Base-by-base conservation (phyloP, 1,139 yeast species). In the Taphrina wiesneri region DNA sequence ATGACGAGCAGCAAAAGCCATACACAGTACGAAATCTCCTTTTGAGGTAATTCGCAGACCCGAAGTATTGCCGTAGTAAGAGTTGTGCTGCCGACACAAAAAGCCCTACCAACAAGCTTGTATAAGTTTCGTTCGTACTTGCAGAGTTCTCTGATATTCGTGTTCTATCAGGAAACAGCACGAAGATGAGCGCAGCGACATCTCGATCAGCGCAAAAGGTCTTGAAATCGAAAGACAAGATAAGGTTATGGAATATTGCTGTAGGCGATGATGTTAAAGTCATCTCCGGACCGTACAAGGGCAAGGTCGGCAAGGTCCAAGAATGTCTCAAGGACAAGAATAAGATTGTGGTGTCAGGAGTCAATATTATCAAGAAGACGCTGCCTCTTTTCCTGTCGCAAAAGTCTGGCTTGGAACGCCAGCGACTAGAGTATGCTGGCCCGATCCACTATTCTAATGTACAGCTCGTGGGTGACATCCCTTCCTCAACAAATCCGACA, bases 381-480 rank as follows among this genome's bases (percentile, higher is more conserved):
- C 57, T 60, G 23, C 62, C 56, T 15, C 39, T 54, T 2, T 51
- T 65, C 32, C 62, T 62, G 6, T 30, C 65, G 1, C 45, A 45
- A n/a, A 51, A 47, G 7, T 45, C 46, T 7, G 54, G 60, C 7
- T 13, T 43, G 41, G 34, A 26, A 7, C 3, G 32, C 17, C 62
- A 61, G 21, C 34, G 36, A 30, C 45, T 65, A 19, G 62, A 52
- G 30, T 56, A 60, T 46, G 63, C 67, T 30, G 53, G 54, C 15
- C 65, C 63, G 46, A 57, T 66, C 5, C 68, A 61, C 36, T 66
- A 66, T 56, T 66, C 68, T 19, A 64, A 62, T 28, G 68, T 66
- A 23, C 67, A 51, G 11, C 67, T 66, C 21, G 54, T 66, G 21
- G 68, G 63, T 7, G 68, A 66, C 19, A 34, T 66, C 6, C 68